A percentile compares a stretch with the other conserved stretches of the same genome.
Conservation (phyloP, 495 filamentous ascomycete genomes). For the Tuber umbilicatum region DNA sequence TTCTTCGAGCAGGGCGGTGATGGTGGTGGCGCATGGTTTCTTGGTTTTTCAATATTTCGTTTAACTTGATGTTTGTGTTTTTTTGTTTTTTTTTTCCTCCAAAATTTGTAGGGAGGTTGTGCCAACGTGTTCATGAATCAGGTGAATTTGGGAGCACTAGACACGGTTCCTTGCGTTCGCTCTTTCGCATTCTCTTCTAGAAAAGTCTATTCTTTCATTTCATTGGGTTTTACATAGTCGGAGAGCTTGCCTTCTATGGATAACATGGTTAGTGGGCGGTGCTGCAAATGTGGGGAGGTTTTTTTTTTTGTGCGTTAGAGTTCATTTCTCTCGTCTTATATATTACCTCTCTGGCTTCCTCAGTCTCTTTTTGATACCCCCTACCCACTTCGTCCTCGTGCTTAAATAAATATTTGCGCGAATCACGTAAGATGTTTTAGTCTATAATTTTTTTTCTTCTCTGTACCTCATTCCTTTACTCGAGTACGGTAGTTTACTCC, state of each 20-base stretch:
- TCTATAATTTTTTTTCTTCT: not conserved
- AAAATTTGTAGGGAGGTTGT: not conserved
- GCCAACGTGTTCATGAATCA: conserved; percentile 4
- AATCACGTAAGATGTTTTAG: not conserved
- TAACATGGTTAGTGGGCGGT: not conserved
- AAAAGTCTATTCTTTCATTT: not conserved
- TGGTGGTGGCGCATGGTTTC: conserved; percentile 31
- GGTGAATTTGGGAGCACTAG: not conserved
- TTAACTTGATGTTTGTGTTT: conserved; percentile 26
- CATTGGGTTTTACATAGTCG: not conserved
- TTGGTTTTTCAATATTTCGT: conserved; percentile 27
- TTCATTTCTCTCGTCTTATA: not conserved
- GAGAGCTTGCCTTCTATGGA: not conserved
- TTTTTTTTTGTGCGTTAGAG: not conserved
- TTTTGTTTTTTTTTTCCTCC: conserved; percentile 1
- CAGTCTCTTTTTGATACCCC: not conserved
- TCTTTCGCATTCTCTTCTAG: not conserved
- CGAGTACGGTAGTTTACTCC: not conserved
- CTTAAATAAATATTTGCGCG: not conserved
- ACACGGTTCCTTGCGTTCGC: not conserved
- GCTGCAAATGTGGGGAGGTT: not conserved
- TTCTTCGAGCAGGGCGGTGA: conserved; percentile 11
- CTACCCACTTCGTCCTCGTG: not conserved
- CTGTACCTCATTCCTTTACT: not conserved
- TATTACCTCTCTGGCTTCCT: not conserved